These are phyloP conservation scores for Wickerhamomyces canadensis DNA, from an alignment of 805 yeast species.

Conservation along the genomic window DNA sequence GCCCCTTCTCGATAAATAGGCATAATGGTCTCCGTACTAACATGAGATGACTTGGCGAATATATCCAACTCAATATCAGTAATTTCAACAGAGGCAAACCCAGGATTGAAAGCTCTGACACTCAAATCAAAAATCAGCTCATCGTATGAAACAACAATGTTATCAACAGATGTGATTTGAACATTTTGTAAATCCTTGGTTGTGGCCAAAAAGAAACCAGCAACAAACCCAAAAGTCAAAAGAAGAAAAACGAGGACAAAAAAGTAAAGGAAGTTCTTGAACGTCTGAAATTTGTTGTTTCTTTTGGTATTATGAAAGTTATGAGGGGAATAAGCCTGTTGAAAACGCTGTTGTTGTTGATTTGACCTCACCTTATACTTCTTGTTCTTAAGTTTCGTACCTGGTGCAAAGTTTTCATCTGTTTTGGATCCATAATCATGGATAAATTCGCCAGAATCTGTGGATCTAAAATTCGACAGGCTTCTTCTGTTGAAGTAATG, in stretches of 20 bases:
- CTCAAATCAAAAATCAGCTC: slow-evolving; percentile 77
- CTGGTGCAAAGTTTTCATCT: slow-evolving; percentile 8
- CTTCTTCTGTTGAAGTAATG: slow-evolving; percentile 25
- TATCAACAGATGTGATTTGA: slow-evolving; percentile 53
- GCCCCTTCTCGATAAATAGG: slow-evolving; percentile 14
- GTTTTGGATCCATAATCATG: slow-evolving; percentile 8
- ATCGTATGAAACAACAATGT: slow-evolving; percentile 74
- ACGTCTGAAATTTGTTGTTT: slow-evolving; percentile 24
- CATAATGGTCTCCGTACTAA: slow-evolving; percentile 15
- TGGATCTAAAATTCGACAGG: slow-evolving; percentile 13
- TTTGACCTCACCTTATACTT: slow-evolving; percentile 7
- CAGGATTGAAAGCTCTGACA: slow-evolving; percentile 82
- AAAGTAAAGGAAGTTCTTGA: slow-evolving; percentile 31
- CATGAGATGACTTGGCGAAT: slow-evolving; percentile 67
- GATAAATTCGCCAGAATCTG: slow-evolving; percentile 10
- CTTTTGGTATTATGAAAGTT: slow-evolving; percentile 32
- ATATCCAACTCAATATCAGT: slow-evolving; percentile 71
- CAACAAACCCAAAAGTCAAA: slow-evolving; percentile 67
- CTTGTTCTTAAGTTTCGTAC: slow-evolving; percentile 19
- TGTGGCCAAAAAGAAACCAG: slow-evolving; percentile 83
- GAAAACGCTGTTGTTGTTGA: slow-evolving; percentile 20
- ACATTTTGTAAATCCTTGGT: slow-evolving; percentile 76
- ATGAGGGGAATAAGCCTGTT: slow-evolving; percentile 38
- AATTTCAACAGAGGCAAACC: slow-evolving; percentile 63
- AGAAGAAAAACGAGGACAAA: slow-evolving; percentile 37